Evolutionary conservation across 1,139 yeast genomes (phyloP), one percentile per base, ranked within the genome.

Genomic region (Kodamaea derodonti): DNA sequence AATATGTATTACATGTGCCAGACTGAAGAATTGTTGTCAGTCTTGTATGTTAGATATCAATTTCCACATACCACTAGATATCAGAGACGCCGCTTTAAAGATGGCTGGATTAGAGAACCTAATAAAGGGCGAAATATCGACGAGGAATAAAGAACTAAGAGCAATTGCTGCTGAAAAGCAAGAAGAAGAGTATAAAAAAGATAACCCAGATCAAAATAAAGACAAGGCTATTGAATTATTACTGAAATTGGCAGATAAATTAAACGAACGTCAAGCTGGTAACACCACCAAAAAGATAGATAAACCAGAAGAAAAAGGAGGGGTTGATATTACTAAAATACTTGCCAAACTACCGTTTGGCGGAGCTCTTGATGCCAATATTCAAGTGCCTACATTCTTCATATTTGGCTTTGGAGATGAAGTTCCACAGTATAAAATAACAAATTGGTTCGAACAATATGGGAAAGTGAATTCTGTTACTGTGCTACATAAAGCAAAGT

Each of bases 11-110:
- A 79, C 90, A 0, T 92, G 98, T 60, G 81, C 97, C 1, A 65
- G 78, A 29, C 75, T 82, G 31, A 73, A 82, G 43, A 83, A 85
- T 58, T 84, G 95, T 45, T 92, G 98, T 52, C 97, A 92, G 54
- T 62, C 80, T 15, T 92, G 98, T 54, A 74, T 87, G 77, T 60
- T 84, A 29, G 97, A 92, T 60, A 65, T 87, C 33, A 75, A 81
- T 17, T 85, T 80, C 62, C 84, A 88, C 4, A 75, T 92, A 17
- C 90, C 96, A 0, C 56, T 87, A 13, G 79, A 82, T 14, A 65
- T 88, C 7, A 63, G 97, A 40, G 97, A 90, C 48, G 79, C 90
- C 2, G 87, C 95, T 1, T 59, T 88, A 49, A 79, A 80, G 49
- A 70, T 87, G 73, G 84, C 92, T 4, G 84, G 84, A 7, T 58